Base-by-base conservation (phyloP, 495 filamentous ascomycete species). In the Stereocaulon alpinum region DNA sequence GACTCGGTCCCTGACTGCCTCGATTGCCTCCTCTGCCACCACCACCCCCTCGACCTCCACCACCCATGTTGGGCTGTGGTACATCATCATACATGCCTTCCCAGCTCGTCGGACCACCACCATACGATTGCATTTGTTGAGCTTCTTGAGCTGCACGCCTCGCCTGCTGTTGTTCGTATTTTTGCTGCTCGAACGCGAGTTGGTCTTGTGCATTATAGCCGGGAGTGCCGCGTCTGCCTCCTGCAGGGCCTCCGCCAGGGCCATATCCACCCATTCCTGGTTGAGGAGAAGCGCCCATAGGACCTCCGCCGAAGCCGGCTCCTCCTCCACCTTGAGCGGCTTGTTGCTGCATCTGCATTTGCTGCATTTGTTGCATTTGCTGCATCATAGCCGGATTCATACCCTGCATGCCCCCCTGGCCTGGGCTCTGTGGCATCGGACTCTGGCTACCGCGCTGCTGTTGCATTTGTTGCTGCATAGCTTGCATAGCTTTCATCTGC, bases 11-110 rank as follows among this genome's bases (percentile, higher is more conserved):
- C 66, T 48, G 69, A 34, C 57, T 59, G 9, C 56, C 61, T 34
- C 56, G 55, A 27, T 58, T 62, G 27, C 50, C 77, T 45, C 81
- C 77, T 30, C 77, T 73, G 22, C 69, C 69, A 29, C 77, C 70
- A 54, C 71, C 74, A 61, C 79, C 78, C 48, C 79, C 75, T 48
- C 74, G 67, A 24, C 79, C 79, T 51, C 80, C 80, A 4, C 71
- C 69, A 53, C 76, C 76, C 58, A 85, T 80, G 58, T 85, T 83
- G 10, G 91, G 91, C 66, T 91, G 90, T 24, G 94, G 94, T 1
- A 95, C 90, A 69, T 96, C 93, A 69, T 98, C 93, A 70, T 98
- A 98, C 93, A 98, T 98, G 57, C 93, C 93, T 71, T 98, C 93
- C 92, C 93, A 97, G 24, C 86, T 89, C 24, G 88, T 91, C 27